A percentile compares a stretch with the other conserved stretches of the same genome.
Evolutionary conservation across 148 eudicot species (phyloP).

Genomic region (Selenicereus undatus): DNA sequence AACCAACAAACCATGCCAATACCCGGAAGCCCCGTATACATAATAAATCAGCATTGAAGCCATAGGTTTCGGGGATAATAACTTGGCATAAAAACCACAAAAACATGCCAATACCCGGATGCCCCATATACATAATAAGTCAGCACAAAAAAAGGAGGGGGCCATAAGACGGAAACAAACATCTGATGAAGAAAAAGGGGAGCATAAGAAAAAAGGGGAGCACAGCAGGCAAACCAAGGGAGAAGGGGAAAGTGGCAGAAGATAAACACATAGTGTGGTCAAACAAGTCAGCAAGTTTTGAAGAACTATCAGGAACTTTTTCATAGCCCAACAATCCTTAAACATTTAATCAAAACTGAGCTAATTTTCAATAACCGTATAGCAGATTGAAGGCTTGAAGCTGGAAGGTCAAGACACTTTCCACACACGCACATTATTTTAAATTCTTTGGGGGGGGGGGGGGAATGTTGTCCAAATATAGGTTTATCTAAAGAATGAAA

Average conservation of each 20-base stretch:
- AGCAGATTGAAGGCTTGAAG: background rate
- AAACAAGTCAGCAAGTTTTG: background rate
- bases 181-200: background rate
- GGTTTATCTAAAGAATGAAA: conserved; percentile 1
- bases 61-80: too few relatives aligned
- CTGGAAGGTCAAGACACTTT: background rate
- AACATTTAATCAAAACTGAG: background rate
- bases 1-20: too few relatives aligned
- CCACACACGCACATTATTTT: background rate
- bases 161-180: too few relatives aligned
- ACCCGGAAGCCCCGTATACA: too few relatives aligned
- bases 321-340: background rate
- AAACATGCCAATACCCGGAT: too few relatives aligned
- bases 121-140: too few relatives aligned
- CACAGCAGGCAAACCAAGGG: background rate
- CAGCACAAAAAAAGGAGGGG: too few relatives aligned
- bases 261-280: background rate
- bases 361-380: background rate
- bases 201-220: background rate
- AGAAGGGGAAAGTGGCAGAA: background rate
- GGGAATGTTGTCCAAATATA: background rate
- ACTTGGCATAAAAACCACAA: too few relatives aligned
- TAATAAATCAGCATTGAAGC: too few relatives aligned
- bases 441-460: background rate
- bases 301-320: background rate